phyloP scores from a whole-genome alignment of 305 asterid genomes.

The Ajuga reptans region DNA sequence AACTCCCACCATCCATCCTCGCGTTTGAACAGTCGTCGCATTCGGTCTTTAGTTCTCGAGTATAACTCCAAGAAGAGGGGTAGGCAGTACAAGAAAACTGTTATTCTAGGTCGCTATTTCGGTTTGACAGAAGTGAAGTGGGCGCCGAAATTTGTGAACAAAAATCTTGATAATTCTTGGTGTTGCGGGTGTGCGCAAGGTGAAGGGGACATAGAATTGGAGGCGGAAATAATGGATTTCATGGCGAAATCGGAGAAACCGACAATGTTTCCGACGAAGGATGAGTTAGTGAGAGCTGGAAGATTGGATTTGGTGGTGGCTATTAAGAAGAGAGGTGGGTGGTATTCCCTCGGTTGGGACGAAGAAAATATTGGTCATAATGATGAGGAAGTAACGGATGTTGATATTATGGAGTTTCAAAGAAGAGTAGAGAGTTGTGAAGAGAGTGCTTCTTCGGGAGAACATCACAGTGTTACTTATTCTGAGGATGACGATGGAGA shows the following conservation, averaged over 20 bases:
- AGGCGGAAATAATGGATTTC: slow-evolving; percentile 61
- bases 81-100: background rate
- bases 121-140: slow-evolving; percentile 27
- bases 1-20: slow-evolving; percentile 17
- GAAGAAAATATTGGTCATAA: slow-evolving; percentile 25
- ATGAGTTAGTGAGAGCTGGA: slow-evolving; percentile 56
- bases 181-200: slow-evolving; percentile 35
- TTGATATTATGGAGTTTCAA: slow-evolving; percentile 41
- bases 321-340: slow-evolving; percentile 63
- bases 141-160: slow-evolving; percentile 13
- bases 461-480: background rate
- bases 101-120: background rate
- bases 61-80: slow-evolving; percentile 19
- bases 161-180: slow-evolving; percentile 25
- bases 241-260: slow-evolving; percentile 74
- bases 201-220: slow-evolving; percentile 61
- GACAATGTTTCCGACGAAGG: slow-evolving; percentile 48
- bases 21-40: slow-evolving; percentile 20
- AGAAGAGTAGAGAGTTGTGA: slow-evolving; percentile 37
- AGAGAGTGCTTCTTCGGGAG: slow-evolving; percentile 34
- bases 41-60: slow-evolving; percentile 9
- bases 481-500: slow-evolving; percentile 22
- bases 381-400: slow-evolving; percentile 27
- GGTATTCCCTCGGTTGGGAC: slow-evolving; percentile 85
- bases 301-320: slow-evolving; percentile 75